These are phyloP conservation scores for Claviceps capensis DNA, from an alignment of 2,329 filamentous ascomycete genomes.

Conservation along the genomic window DNA sequence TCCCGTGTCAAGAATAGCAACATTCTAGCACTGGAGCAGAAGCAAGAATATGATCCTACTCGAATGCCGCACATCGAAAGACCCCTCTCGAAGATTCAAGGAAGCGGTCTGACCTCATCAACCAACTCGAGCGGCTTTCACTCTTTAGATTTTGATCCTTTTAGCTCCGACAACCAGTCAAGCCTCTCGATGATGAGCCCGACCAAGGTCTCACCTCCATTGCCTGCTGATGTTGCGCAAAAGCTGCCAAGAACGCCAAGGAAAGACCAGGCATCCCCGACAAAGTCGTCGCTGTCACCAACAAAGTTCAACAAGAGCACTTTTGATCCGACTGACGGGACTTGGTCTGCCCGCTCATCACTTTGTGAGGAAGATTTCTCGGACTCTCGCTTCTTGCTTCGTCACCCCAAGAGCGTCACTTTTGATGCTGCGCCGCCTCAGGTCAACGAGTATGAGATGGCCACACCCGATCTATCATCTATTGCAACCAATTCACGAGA, in stretches of 20 bases:
- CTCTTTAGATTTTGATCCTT: slow-evolving; percentile 30
- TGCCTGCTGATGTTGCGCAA: slow-evolving; percentile 3
- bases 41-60: slow-evolving; percentile 81
- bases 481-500: slow-evolving; percentile 81
- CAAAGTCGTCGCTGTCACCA: slow-evolving; percentile 75
- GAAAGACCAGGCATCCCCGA: slow-evolving; percentile 63
- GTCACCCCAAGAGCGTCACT: slow-evolving; percentile 91
- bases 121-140: slow-evolving; percentile 39
- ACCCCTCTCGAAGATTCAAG: slow-evolving; percentile 64
- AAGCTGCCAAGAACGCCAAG: slow-evolving; percentile 39
- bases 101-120: slow-evolving; percentile 53
- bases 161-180: slow-evolving; percentile 32
- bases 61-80: slow-evolving; percentile 67
- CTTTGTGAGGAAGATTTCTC: slow-evolving; percentile 45
- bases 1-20: slow-evolving; percentile 97
- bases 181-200: slow-evolving; percentile 21
- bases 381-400: slow-evolving; percentile 55
- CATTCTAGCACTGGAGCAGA: slow-evolving; percentile 87
- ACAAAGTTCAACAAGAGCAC: slow-evolving; percentile 51
- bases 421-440: slow-evolving; percentile 90
- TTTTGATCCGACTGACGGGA: slow-evolving; percentile 55
- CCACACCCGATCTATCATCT: slow-evolving; percentile 89
- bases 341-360: slow-evolving; percentile 54
- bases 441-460: slow-evolving; percentile 96
- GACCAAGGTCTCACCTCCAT: slow-evolving; percentile 10